A percentile compares a stretch with the other conserved stretches of the same genome.
phyloP scores from a whole-genome alignment of 495 filamentous ascomycete genomes.

The Darksidea phi region DNA sequence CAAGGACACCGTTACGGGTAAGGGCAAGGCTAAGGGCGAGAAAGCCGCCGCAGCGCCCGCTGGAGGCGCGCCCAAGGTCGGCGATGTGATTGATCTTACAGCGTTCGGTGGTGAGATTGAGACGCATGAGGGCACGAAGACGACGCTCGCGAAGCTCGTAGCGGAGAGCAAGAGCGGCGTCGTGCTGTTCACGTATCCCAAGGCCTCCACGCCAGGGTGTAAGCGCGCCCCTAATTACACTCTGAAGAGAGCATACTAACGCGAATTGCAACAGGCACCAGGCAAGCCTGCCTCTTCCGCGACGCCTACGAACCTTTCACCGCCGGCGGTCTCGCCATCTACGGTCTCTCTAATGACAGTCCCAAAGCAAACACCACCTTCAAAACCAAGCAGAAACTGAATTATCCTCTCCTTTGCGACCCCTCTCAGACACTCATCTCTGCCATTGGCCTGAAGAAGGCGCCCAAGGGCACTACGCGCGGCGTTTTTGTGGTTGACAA shows the following conservation, averaged over 20 bases:
- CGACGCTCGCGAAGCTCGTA: slow-evolving; percentile 72
- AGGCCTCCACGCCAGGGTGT: slow-evolving; percentile 94
- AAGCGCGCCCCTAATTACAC: slow-evolving; percentile 48
- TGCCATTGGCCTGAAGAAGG: slow-evolving; percentile 46
- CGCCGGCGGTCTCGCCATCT: slow-evolving; percentile 79
- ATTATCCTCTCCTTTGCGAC: slow-evolving; percentile 87
- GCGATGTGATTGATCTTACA: slow-evolving; percentile 61
- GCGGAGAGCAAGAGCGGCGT: slow-evolving; percentile 81
- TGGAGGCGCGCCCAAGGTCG: slow-evolving; percentile 39
- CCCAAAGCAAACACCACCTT: slow-evolving; percentile 90
- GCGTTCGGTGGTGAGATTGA: slow-evolving; percentile 80
- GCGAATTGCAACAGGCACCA: slow-evolving; percentile 65
- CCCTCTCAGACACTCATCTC: slow-evolving; percentile 58
- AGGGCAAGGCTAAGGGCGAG: slow-evolving; percentile 12
- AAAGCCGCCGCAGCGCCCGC: background rate
- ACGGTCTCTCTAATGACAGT: slow-evolving; percentile 81
- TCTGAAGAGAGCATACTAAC: slow-evolving; percentile 3
- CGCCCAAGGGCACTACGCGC: slow-evolving; percentile 61
- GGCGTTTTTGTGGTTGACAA: slow-evolving; percentile 90
- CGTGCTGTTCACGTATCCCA: slow-evolving; percentile 92
- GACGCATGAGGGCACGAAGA: slow-evolving; percentile 77
- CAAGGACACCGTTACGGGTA: slow-evolving; percentile 28
- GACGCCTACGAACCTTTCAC: slow-evolving; percentile 75
- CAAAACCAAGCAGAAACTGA: slow-evolving; percentile 81
- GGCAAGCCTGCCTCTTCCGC: slow-evolving; percentile 88